Evolutionary conservation across 2,329 filamentous ascomycete genomes (phyloP).

Genomic region (Aureobasidium vineae): DNA sequence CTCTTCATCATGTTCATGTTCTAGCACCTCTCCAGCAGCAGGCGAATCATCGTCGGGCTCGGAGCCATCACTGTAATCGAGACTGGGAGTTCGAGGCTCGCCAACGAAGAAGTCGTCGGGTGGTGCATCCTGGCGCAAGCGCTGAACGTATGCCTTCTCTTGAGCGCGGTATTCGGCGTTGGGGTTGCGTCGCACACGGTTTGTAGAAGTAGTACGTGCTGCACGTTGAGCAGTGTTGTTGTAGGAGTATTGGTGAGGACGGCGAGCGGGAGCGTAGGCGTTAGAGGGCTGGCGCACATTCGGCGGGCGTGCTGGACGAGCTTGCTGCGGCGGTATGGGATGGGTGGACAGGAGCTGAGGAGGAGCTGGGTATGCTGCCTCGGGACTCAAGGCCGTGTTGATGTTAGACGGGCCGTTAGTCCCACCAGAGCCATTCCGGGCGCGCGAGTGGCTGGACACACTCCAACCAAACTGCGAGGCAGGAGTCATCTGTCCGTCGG

Average conservation of each 20-base stretch:
- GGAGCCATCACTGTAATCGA: slow-evolving; percentile 69
- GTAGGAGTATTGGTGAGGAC: slow-evolving; percentile 50
- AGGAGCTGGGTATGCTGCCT: slow-evolving; percentile 24
- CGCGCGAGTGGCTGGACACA: slow-evolving; percentile 21
- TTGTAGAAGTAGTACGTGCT: slow-evolving; percentile 57
- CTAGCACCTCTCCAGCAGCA: slow-evolving; percentile 76
- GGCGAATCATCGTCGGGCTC: slow-evolving; percentile 91
- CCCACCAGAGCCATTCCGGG: slow-evolving; percentile 20
- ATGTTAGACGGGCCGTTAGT: slow-evolving; percentile 13
- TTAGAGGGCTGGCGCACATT: slow-evolving; percentile 51
- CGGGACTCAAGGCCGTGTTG: background rate
- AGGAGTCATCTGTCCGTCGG: slow-evolving; percentile 31
- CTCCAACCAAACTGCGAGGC: slow-evolving; percentile 36
- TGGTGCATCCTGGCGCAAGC: slow-evolving; percentile 73
- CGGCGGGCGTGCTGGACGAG: slow-evolving; percentile 38
- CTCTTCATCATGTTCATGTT: slow-evolving; percentile 87
- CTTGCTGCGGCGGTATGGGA: background rate
- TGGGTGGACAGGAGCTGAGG: slow-evolving; percentile 31
- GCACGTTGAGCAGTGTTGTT: slow-evolving; percentile 50
- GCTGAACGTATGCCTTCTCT: slow-evolving; percentile 92
- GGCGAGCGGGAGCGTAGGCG: slow-evolving; percentile 50
- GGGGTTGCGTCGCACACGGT: slow-evolving; percentile 60
- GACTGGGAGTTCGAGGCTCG: slow-evolving; percentile 64
- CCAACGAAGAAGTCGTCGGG: slow-evolving; percentile 66
- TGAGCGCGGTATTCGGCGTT: slow-evolving; percentile 76